Percentiles rank a stretch among this genome's conserved stretches.
Conservation (phyloP, 2,329 filamentous ascomycete genomes). For the Hymenoscyphus repandus region DNA sequence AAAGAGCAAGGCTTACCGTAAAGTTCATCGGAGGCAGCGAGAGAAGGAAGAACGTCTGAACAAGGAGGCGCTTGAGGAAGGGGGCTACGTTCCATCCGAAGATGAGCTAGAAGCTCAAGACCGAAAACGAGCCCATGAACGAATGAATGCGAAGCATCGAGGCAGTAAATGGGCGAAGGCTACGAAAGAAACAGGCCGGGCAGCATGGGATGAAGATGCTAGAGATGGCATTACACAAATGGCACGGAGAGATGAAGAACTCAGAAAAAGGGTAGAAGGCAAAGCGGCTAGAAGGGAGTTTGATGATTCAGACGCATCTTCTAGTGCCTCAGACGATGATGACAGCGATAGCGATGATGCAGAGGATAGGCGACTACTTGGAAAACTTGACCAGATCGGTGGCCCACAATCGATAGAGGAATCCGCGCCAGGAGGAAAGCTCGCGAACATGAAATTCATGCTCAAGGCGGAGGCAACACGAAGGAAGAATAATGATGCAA, state of each 20-base stretch:
- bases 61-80: slow-evolving; percentile 50
- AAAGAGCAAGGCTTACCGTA: slow-evolving; percentile 92
- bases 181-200: slow-evolving; percentile 58
- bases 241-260: slow-evolving; percentile 61
- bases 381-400: slow-evolving; percentile 41
- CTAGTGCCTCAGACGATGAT: slow-evolving; percentile 54
- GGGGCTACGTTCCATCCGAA: slow-evolving; percentile 55
- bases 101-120: slow-evolving; percentile 61
- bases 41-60: slow-evolving; percentile 54
- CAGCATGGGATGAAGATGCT: slow-evolving; percentile 67
- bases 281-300: slow-evolving; percentile 45
- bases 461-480: slow-evolving; percentile 74
- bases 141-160: slow-evolving; percentile 65
- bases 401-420: slow-evolving; percentile 43
- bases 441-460: slow-evolving; percentile 93
- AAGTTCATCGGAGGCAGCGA: slow-evolving; percentile 79
- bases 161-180: slow-evolving; percentile 70
- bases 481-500: slow-evolving; percentile 75
- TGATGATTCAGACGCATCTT: slow-evolving; percentile 45
- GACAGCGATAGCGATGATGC: slow-evolving; percentile 46
- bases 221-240: slow-evolving; percentile 58
- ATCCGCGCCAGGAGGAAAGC: slow-evolving; percentile 52
- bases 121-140: slow-evolving; percentile 58
- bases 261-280: slow-evolving; percentile 60
- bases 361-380: slow-evolving; percentile 44